Conservation (phyloP, 2,329 filamentous ascomycete genomes). For the Cordyceps farinosa region DNA sequence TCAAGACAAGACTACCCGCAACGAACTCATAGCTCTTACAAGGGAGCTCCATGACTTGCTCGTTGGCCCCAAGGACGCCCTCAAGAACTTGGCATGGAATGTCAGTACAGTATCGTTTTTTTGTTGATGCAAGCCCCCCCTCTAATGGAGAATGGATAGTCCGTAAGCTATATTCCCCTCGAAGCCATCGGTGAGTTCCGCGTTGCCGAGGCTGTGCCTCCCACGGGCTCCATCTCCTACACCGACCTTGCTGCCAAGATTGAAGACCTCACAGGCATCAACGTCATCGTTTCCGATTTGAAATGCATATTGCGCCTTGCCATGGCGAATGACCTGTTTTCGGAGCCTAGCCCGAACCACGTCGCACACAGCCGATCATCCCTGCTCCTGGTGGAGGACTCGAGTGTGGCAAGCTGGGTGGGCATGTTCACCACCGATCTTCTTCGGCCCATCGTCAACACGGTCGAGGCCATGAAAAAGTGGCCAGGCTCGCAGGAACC, state of each 20-base stretch:
- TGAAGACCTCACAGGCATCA: slow-evolving; percentile 34
- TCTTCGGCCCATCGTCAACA: slow-evolving; percentile 29
- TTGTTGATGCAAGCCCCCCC: neutral
- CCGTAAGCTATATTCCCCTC: slow-evolving; percentile 28
- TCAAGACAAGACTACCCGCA: slow-evolving; percentile 7
- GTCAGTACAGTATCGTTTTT: neutral
- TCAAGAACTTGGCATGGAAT: slow-evolving; percentile 16
- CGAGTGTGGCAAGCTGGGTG: slow-evolving; percentile 30
- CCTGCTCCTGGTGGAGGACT: slow-evolving; percentile 29
- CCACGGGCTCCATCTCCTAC: slow-evolving; percentile 27
- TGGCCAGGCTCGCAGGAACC: slow-evolving; percentile 36
- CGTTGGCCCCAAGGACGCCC: slow-evolving; percentile 22
- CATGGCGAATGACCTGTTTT: slow-evolving; percentile 38
- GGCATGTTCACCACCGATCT: slow-evolving; percentile 31
- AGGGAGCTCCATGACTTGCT: slow-evolving; percentile 24
- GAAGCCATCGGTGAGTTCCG: slow-evolving; percentile 32
- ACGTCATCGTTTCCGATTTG: slow-evolving; percentile 31
- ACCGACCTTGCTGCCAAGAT: slow-evolving; percentile 28
- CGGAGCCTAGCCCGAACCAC: slow-evolving; percentile 34
- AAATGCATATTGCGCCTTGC: slow-evolving; percentile 38
- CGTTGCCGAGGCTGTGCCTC: slow-evolving; percentile 30
- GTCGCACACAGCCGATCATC: slow-evolving; percentile 39
- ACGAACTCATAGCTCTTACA: slow-evolving; percentile 23
- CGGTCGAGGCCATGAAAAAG: slow-evolving; percentile 32
- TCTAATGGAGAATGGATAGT: slow-evolving; percentile 18